Conservation (phyloP, 75 land plant genomes). For the Pinus albicaulis region DNA sequence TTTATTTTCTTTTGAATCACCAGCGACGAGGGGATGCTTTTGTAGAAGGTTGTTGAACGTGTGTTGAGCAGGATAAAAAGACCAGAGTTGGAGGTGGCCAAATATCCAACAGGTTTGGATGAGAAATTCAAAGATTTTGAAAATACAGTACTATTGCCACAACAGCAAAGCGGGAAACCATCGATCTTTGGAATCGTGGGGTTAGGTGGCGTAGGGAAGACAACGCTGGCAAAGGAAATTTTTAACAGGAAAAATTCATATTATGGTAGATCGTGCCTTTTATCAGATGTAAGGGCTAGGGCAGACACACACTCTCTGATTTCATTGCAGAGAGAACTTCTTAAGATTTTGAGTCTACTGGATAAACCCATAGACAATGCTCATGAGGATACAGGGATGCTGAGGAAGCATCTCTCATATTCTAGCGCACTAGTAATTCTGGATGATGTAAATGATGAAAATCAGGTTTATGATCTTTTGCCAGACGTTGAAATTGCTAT, state of each 20-base stretch:
- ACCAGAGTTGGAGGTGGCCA: not conserved
- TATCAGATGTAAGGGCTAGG: not conserved
- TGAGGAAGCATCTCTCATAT: not conserved
- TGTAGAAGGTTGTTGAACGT: not conserved
- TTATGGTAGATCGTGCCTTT: not conserved
- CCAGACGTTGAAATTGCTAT: not conserved
- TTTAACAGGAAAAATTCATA: not conserved
- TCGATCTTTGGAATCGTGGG: not conserved
- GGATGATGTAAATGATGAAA: slow-evolving; percentile 16
- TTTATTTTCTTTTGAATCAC: not conserved
- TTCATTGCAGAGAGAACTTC: not conserved
- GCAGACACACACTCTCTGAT: too few species aligned
- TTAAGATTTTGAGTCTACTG: not conserved
- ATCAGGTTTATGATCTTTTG: slow-evolving; percentile 7
- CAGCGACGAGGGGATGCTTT: not conserved
- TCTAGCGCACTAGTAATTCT: not conserved
- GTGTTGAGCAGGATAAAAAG: not conserved
- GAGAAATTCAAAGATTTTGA: not conserved
- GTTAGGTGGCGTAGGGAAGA: not conserved
- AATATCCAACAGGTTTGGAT: not conserved
- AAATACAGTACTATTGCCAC: not conserved
- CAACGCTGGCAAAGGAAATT: not conserved
- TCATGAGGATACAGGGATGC: not conserved
- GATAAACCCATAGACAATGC: not conserved
- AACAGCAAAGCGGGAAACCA: not conserved